Conservation (phyloP, 2,329 filamentous ascomycete species). For the Furcasterigmium furcatum region DNA sequence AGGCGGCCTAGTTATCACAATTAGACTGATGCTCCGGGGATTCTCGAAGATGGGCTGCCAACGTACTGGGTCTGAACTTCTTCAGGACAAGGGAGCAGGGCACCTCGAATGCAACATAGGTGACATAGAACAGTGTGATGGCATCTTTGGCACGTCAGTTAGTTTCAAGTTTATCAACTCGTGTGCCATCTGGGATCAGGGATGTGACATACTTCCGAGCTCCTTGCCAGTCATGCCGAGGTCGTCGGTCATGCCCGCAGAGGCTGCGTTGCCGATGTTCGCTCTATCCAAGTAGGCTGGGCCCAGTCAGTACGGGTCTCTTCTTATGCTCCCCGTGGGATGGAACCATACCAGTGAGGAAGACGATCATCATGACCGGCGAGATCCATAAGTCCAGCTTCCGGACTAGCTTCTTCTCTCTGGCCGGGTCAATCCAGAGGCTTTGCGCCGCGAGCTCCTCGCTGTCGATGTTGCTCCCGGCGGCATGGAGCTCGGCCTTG, state of each 20-base stretch:
- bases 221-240: constrained; percentile 22
- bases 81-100: neutral
- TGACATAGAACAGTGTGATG: neutral
- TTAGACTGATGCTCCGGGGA: neutral
- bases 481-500: neutral
- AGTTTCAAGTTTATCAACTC: too few species aligned
- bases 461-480: neutral
- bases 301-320: constrained; percentile 14
- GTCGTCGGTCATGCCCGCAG: constrained; percentile 19
- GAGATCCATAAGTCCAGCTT: constrained; percentile 60
- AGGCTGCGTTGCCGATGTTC: constrained; percentile 20
- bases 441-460: neutral
- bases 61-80: neutral
- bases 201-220: neutral
- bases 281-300: constrained; percentile 21
- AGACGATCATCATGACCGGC: constrained; percentile 41
- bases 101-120: neutral
- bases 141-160: neutral
- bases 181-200: neutral
- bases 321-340: too few species aligned
- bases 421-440: neutral
- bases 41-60: neutral
- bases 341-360: constrained; percentile 13
- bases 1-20: neutral
- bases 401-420: constrained; percentile 58